Base-by-base conservation (phyloP, 805 yeast species). In the Metschnikowia koreensis region DNA sequence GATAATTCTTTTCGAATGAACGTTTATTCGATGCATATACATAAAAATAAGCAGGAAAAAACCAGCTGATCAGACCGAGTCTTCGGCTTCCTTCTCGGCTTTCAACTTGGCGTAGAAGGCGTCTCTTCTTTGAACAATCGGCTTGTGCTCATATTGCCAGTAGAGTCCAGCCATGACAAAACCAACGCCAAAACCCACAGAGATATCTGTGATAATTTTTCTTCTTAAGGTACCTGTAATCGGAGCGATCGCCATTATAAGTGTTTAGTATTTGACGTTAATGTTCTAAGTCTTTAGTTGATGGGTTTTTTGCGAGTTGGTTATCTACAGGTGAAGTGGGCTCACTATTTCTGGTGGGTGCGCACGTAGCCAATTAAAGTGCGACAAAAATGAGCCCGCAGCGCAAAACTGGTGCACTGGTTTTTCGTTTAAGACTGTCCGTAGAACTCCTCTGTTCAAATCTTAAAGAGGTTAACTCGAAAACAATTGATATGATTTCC, bases 131-230 rank as follows among this genome's bases (percentile, higher is more conserved):
- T 79, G 79, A 52, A 89, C 87, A 55, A 77, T 61, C 37, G 84
- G 81, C 77, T 81, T 84, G 86, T 92, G 97, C 63, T 74, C 88
- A 81, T 84, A 83, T 89, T 96, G 87, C 94, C 93, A 91, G 74
- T 79, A 81, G 58, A 79, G 75, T 55, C 86, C 91, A 65, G 83
- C 80, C 61, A 73, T 60, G 38, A 70, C 81, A 53, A 81, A 73
- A 51, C 93, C 93, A 58, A 66, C 63, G 50, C 63, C 80, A 73
- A 82, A 79, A 55, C 94, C 96, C 58, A 86, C 72, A 62, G 83
- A 58, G 69, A 92, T 82, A 66, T 92, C 97, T 61, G 87, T 81
- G 67, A 85, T 78, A 71, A 89, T 82, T 75, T 84, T 87, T 79
- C 82, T 88, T 76, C 82, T 89, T 61, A 92, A 80, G 56, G 86